Evolutionary conservation across 768 basidiomycete genomes (phyloP).

Genomic region (Mycena belliarum): DNA sequence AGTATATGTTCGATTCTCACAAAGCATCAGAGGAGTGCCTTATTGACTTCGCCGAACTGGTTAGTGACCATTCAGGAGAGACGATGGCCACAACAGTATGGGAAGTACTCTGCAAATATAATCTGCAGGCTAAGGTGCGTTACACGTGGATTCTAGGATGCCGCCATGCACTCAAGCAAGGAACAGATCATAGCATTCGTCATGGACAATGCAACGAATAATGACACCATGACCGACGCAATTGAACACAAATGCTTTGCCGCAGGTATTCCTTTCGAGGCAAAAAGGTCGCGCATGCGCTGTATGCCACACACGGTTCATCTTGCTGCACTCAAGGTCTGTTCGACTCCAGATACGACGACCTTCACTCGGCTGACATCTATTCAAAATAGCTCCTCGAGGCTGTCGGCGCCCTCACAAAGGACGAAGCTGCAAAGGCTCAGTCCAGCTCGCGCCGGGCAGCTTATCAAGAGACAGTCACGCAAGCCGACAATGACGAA

Average conservation of each 20-base stretch:
- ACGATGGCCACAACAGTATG: slow-evolving; percentile 31
- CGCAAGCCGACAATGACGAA: not conserved
- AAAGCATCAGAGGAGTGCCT: slow-evolving; percentile 31
- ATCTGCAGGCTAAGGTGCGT: slow-evolving; percentile 23
- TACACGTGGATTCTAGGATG: not conserved
- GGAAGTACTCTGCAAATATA: slow-evolving; percentile 29
- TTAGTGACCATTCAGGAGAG: slow-evolving; percentile 26
- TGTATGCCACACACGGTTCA: slow-evolving; percentile 43
- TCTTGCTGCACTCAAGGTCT: slow-evolving; percentile 35
- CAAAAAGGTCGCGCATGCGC: slow-evolving; percentile 25
- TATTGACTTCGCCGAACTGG: slow-evolving; percentile 37
- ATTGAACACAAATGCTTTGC: slow-evolving; percentile 24
- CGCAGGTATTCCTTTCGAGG: slow-evolving; percentile 24
- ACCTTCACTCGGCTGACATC: not conserved
- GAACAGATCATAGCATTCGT: slow-evolving; percentile 24
- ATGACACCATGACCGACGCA: slow-evolving; percentile 31
- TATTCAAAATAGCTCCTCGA: slow-evolving; percentile 4
- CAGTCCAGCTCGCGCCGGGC: not conserved
- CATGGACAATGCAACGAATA: slow-evolving; percentile 36
- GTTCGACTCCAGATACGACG: not conserved
- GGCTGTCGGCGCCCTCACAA: slow-evolving; percentile 7
- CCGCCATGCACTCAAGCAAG: not conserved
- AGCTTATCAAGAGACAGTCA: slow-evolving; percentile 9
- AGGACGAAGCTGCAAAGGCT: not conserved
- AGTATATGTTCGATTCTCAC: not conserved